These are phyloP conservation scores for Niebla homalea DNA, from an alignment of 495 filamentous ascomycete species.

Conservation along the genomic window DNA sequence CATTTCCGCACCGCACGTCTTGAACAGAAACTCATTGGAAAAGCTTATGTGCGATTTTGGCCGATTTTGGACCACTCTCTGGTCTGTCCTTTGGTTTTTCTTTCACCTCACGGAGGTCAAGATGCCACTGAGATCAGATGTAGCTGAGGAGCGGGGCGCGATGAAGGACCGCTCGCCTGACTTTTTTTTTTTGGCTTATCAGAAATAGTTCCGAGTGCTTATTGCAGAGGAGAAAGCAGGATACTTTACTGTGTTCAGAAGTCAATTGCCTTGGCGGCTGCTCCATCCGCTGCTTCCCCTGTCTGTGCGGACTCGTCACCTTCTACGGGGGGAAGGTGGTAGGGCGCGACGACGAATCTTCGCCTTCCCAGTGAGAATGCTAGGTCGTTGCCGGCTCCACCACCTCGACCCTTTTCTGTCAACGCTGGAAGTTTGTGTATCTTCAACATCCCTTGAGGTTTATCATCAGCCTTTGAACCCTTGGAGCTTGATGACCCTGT, in stretches of 20 bases:
- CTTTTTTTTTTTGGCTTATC: not conserved
- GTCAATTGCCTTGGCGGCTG: slow-evolving; percentile 33
- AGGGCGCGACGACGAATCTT: slow-evolving; percentile 76
- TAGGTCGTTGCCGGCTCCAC: slow-evolving; percentile 63
- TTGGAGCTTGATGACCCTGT: slow-evolving; percentile 24
- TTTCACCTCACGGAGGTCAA: too few relatives aligned
- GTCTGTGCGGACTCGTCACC: slow-evolving; percentile 61
- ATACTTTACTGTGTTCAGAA: not conserved
- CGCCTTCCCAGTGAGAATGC: slow-evolving; percentile 78
- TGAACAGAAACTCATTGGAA: too few relatives aligned
- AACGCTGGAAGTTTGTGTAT: slow-evolving; percentile 71
- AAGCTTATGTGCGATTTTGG: too few relatives aligned
- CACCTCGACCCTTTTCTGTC: slow-evolving; percentile 76
- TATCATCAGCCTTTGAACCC: slow-evolving; percentile 49
- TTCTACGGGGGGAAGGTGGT: slow-evolving; percentile 79
- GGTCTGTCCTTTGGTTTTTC: too few relatives aligned
- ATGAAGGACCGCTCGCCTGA: too few relatives aligned
- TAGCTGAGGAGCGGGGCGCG: too few relatives aligned
- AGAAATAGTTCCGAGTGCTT: too few relatives aligned
- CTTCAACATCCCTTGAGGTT: slow-evolving; percentile 73
- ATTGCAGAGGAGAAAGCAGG: too few relatives aligned
- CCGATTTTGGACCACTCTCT: too few relatives aligned
- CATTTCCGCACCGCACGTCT: too few relatives aligned
- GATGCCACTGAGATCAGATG: too few relatives aligned
- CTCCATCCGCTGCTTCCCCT: slow-evolving; percentile 32